Percentiles rank a stretch among this genome's conserved stretches.
Evolutionary conservation across 1,284 basidiomycete genomes (phyloP).

Genomic region (Schizopora paradoxa): DNA sequence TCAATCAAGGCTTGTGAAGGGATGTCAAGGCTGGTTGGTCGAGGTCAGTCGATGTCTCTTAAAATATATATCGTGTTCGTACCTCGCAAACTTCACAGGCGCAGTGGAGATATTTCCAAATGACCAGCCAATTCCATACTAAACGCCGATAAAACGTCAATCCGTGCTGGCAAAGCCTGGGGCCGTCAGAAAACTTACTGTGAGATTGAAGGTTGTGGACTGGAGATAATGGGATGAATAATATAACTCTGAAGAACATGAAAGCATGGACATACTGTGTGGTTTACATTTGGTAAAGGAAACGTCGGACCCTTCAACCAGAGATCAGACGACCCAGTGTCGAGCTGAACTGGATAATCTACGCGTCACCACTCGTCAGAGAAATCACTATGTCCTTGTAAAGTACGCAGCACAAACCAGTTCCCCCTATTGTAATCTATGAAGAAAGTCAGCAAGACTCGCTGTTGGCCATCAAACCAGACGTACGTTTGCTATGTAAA

Average conservation of each 20-base stretch:
- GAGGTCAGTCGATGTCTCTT: background rate
- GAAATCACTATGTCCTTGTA: background rate
- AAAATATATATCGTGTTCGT: slow-evolving; percentile 6
- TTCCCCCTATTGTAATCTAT: slow-evolving; percentile 61
- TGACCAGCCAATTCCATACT: slow-evolving; percentile 80
- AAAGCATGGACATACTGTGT: slow-evolving; percentile 41
- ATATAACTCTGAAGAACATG: background rate
- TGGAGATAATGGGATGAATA: slow-evolving; percentile 23
- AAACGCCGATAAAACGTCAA: background rate
- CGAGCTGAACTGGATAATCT: slow-evolving; percentile 69
- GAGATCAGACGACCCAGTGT: slow-evolving; percentile 80
- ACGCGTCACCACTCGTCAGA: slow-evolving; percentile 4
- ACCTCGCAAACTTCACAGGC: slow-evolving; percentile 65
- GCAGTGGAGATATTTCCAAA: slow-evolving; percentile 57
- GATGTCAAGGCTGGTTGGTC: slow-evolving; percentile 49
- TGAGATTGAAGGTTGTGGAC: slow-evolving; percentile 49
- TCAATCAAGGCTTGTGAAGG: slow-evolving; percentile 65
- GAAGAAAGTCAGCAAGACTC: too few species aligned
- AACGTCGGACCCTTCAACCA: slow-evolving; percentile 54
- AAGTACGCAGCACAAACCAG: slow-evolving; percentile 36
- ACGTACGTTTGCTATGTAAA: slow-evolving; percentile 71
- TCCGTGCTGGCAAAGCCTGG: background rate
- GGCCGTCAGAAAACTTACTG: slow-evolving; percentile 38
- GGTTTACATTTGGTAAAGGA: slow-evolving; percentile 46
- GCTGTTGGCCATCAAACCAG: too few species aligned